Evolutionary conservation across 179 eudicot genomes (phyloP).

Genomic region (Gypsophila paniculata): DNA sequence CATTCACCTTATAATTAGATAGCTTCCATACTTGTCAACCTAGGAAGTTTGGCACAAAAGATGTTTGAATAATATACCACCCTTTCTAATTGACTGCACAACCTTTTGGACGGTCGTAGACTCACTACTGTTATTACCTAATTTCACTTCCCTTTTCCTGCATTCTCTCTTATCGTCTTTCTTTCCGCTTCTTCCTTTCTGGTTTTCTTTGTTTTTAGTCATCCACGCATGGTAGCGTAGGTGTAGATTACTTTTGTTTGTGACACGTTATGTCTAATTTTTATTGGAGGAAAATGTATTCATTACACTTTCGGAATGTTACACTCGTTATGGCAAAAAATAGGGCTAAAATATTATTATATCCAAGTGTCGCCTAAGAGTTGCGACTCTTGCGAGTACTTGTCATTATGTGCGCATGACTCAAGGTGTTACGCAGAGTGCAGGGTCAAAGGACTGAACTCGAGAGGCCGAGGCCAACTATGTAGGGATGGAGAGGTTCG

Average conservation of each 20-base stretch:
- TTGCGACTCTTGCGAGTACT: too few species aligned
- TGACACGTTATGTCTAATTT: too few species aligned
- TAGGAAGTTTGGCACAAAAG: constrained; percentile 1
- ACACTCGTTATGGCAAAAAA: too few species aligned
- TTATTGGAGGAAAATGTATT: too few species aligned
- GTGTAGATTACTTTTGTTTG: background rate
- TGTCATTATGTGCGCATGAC: too few species aligned
- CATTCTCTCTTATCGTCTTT: background rate
- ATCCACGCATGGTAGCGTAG: constrained; percentile 1
- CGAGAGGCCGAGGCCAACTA: too few species aligned
- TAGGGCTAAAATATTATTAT: too few species aligned
- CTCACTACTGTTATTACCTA: background rate
- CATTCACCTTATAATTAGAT: background rate
- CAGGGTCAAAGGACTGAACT: too few species aligned
- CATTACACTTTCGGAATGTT: too few species aligned
- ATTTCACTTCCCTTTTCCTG: background rate
- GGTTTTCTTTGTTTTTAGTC: background rate
- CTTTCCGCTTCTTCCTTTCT: background rate
- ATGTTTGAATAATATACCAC: background rate
- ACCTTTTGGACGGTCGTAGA: background rate
- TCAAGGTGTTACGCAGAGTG: too few species aligned
- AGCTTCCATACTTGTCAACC: background rate
- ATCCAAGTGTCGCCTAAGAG: too few species aligned
- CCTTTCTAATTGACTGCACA: background rate
- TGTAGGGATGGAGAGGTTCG: too few species aligned